These are phyloP conservation scores for Tricholomella constricta DNA, from an alignment of 768 basidiomycete species.

Conservation along the genomic window DNA sequence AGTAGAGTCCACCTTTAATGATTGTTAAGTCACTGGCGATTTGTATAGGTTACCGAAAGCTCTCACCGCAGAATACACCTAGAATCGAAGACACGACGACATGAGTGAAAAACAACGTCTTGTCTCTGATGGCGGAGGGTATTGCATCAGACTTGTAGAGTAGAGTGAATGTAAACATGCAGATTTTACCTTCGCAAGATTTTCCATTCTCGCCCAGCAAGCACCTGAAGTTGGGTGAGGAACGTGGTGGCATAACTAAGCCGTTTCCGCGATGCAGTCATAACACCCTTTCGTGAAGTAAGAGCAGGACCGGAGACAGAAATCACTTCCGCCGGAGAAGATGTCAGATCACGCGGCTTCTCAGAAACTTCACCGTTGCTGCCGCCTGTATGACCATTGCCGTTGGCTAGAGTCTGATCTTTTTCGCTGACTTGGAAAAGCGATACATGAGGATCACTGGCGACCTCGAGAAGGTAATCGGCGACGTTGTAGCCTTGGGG, in stretches of 20 bases:
- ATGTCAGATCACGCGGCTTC: neutral
- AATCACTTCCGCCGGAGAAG: slow-evolving; percentile 12
- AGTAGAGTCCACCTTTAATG: slow-evolving; percentile 80
- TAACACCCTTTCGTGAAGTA: slow-evolving; percentile 10
- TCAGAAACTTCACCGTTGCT: neutral
- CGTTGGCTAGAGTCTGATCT: neutral
- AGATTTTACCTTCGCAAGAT: slow-evolving; percentile 60
- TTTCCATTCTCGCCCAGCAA: slow-evolving; percentile 86
- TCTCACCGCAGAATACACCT: slow-evolving; percentile 83
- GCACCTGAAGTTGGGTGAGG: slow-evolving; percentile 84
- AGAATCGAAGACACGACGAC: slow-evolving; percentile 66
- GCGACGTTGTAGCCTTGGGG: slow-evolving; percentile 89
- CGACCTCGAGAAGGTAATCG: slow-evolving; percentile 89
- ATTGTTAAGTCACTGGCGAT: neutral
- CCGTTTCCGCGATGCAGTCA: slow-evolving; percentile 12
- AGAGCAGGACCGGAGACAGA: neutral
- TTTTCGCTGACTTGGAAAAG: slow-evolving; percentile 39
- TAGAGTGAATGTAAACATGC: neutral
- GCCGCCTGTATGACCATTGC: neutral
- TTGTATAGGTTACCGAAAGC: neutral
- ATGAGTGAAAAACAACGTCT: slow-evolving; percentile 82
- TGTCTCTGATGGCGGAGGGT: slow-evolving; percentile 59
- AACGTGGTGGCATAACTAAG: slow-evolving; percentile 70
- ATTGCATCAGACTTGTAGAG: neutral
- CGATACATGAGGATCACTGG: slow-evolving; percentile 59